Conservation (phyloP, 2,329 filamentous ascomycete genomes). For the Aspergillus fumigatus region DNA sequence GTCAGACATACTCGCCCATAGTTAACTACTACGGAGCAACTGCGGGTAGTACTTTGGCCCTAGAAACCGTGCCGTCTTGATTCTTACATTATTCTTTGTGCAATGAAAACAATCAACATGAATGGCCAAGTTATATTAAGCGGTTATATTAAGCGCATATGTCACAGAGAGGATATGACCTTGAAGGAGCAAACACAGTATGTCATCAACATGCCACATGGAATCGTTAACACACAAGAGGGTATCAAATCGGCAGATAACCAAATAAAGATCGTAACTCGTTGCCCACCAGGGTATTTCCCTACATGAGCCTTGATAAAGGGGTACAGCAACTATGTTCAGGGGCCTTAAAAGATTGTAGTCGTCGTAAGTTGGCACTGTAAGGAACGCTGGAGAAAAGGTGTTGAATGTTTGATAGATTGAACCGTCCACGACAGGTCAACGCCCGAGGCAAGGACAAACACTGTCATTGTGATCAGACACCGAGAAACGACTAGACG, state of each 20-base stretch:
- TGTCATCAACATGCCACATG: slow-evolving; percentile 4
- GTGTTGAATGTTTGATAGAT: background rate
- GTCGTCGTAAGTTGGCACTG: background rate
- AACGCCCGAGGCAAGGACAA: background rate
- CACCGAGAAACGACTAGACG: slow-evolving; percentile 2
- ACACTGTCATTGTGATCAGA: background rate
- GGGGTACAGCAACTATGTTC: background rate
- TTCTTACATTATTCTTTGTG: background rate
- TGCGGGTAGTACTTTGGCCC: no score
- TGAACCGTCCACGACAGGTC: background rate
- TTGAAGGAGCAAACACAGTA: background rate
- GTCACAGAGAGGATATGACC: background rate
- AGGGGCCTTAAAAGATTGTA: background rate
- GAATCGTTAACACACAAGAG: background rate
- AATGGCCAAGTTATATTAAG: background rate
- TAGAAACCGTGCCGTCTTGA: background rate
- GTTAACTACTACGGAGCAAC: background rate
- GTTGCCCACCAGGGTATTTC: background rate
- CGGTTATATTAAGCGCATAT: background rate
- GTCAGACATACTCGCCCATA: background rate
- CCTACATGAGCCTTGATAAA: background rate
- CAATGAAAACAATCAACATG: background rate
- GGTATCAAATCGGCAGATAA: slow-evolving; percentile 7
- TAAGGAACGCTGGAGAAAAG: background rate
- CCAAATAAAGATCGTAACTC: slow-evolving; percentile 3